Evolutionary conservation across 352 stramenopile species (phyloP), one percentile per base, ranked within the genome.

Genomic region (Globisporangium viniferum): DNA sequence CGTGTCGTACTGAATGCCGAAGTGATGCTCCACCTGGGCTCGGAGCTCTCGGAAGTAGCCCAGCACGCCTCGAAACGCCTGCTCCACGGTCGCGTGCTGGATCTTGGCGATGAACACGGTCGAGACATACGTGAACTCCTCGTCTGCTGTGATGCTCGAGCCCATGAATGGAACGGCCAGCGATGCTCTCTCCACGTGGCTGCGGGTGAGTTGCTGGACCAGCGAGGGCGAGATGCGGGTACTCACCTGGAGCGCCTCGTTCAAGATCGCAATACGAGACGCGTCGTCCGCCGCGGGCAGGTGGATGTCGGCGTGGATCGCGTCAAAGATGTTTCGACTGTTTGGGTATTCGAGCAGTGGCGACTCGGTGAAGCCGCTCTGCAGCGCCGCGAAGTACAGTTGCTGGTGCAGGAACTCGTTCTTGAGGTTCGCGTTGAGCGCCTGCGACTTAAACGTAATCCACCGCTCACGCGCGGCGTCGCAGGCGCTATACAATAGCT

Each of bases 91-190:
- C 35, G 35, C 33, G 9, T 51, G 31, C 33, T 62, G 31, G 35
- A 49, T 62, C 57, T 62, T 62, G 57, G 57, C 57, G 31, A 62
- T 36, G 8, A 62, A 62, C 18, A 48, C 22, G 1, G 57, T 62
- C 20, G 57, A 62, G n/a, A 62, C 35, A n/a, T 51, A 62, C 57
- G 57, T 62, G 57, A 62, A 62, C 22, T 12, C 6, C 9, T 46
- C 31, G 57, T 62, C 31, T 1, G 31, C 31, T 22, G 33, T 49
- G 22, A 62, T 35, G 20, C 57, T 62, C 33, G 57, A 62, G 20
- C 22, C 20, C 57, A 49, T 51, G 57, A 20, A 62, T n/a, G 57
- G 57, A n/a, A 62, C 20, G 36, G 33, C 49, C 35, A 62, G 33
- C n/a, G 31, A 51, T 7, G 57, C 20, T 35, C 57, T 35, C 22